Base-by-base conservation (phyloP, 805 yeast genomes). In the Nakazawaea ishiwadae region DNA sequence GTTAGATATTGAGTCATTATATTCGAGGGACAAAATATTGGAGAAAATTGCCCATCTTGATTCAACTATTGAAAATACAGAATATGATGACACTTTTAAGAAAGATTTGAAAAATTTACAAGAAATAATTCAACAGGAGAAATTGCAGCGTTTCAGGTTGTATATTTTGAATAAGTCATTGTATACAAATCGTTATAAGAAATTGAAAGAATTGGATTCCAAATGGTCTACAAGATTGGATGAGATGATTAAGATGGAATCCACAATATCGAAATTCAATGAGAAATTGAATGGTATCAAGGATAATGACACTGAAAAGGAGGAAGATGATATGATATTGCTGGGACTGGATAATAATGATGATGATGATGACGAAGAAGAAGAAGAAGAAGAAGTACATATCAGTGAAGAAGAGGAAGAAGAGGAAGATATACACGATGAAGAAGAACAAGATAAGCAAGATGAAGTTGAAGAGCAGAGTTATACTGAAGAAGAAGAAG, bases 351-450 rank as follows among this genome's bases (percentile, higher is more conserved):
- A 32, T 5, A 33, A 42, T 19, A 16, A 20, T 14, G 44, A 37
- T 9, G 41, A 27, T 10, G 37, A 36, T 1, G 21, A 27, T 9
- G 44, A 42, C 4, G 44, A 42, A 14, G 41, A 27, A 15, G 41
- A 32, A 10, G 38, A 31, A 3, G 60, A 48, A 8, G 57, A 48
- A 7, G 63, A 50, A 9, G 62, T 51, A 4, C 59, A 49, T 3
- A 55, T n/a, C 7, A 38, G 17, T 1, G 37, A 14, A 12, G 34
- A 4, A 9, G 44, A 31, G 31, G 59, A 45, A 17, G 47, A 31
- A 34, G 54, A 51, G 3, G 51, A 49, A 8, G 50, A 39, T 39
- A 45, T 50, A 4, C 44, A 51, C 3, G 52, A 52, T 51, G 53
- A 48, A 19, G 44, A 35, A 2, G 56, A 44, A 26, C 20, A 18